Evolutionary conservation across 371 early-diverging fungal species (phyloP), one percentile per base, ranked within the genome.

Genomic region (Apophysomyces elegans): DNA sequence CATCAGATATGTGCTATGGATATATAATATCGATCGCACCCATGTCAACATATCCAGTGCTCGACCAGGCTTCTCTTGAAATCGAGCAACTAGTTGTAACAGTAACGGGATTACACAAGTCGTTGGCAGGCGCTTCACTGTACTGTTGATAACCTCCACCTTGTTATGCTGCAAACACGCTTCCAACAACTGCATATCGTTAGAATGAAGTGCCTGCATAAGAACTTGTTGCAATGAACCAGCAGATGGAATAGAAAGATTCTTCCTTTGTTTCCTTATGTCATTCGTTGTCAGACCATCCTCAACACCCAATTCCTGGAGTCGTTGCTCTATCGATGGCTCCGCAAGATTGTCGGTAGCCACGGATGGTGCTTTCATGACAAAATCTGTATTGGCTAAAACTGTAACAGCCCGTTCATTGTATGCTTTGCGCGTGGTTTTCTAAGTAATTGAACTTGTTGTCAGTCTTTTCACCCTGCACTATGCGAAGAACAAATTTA

Each of bases 151-250:
- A 16, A 90, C 81, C 39, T 88, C 86, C 0, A 78, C 78, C 64
- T 91, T 85, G 14, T 66, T 80, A 47, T 89, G 84, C 9, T 72
- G 72, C 67, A 95, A 78, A 68, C 88, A 86, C 21, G 84, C 84
- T 66, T 92, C 90, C 58, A 95, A 68, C 18, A 93, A 76, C 36
- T 78, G 79, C 16, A 68, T 47, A 73, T 95, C 94, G 56, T 83
- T 81, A 43, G 90, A 85, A 63, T 92, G 92, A 44, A 95, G 70
- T 9, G 93, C 94, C 71, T 95, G 93, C 7, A 89, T 78, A 7
- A 95, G 81, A 67, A 91, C 87, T 38, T 86, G 79, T 65, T 90
- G 89, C 61, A 94, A 75, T 12, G 93, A 89, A 26, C 86, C 81
- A 37, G 84, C 89, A 47, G 82, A 64, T 9, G 81, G 79, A 37